These are phyloP conservation scores for Hexamita inflata DNA, from an alignment of 208 protist genomes.

Conservation along the genomic window DNA sequence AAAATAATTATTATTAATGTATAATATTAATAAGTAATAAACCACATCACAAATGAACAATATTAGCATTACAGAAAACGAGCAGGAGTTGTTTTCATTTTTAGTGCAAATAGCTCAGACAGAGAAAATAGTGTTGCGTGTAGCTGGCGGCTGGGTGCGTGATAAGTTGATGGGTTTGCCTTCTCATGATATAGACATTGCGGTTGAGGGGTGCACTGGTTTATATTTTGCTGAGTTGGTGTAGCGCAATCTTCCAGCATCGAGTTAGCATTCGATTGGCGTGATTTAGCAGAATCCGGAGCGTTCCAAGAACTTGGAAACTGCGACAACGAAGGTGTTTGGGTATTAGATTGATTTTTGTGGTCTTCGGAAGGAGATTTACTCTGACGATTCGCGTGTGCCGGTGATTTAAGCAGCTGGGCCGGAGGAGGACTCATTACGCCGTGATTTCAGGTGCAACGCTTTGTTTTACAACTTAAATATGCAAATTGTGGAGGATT, in stretches of 20 bases:
- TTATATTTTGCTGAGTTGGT: conserved; percentile 68
- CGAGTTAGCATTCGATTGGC: conserved; percentile 49
- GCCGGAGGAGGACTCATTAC: conserved; percentile 66
- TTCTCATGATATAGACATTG: conserved; percentile 89
- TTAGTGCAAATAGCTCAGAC: too few relatives aligned
- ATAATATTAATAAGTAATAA: too few relatives aligned
- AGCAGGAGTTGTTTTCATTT: too few relatives aligned
- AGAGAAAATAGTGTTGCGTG: too few relatives aligned
- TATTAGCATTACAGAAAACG: too few relatives aligned
- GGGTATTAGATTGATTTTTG: conserved; percentile 71
- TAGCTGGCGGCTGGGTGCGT: conserved; percentile 84
- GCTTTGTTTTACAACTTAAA: conserved; percentile 94
- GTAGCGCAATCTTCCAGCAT: conserved; percentile 50
- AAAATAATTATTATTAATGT: too few relatives aligned
- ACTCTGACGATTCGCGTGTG: conserved; percentile 68
- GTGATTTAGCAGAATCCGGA: conserved; percentile 81
- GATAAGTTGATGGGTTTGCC: conserved; percentile 70
- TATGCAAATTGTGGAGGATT: conserved; percentile 47
- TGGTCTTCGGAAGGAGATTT: conserved; percentile 73
- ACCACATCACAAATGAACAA: too few relatives aligned
- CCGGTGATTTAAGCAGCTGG: conserved; percentile 57
- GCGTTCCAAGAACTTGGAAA: conserved; percentile 91
- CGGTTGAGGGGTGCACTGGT: conserved; percentile 68
- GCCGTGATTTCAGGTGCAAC: conserved; percentile 95
- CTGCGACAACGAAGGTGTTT: conserved; percentile 68